A percentile compares a stretch with the other conserved stretches of the same genome.
These are phyloP conservation scores for Batkoa obscura DNA, from an alignment of 371 early-diverging fungal species.

Conservation along the genomic window DNA sequence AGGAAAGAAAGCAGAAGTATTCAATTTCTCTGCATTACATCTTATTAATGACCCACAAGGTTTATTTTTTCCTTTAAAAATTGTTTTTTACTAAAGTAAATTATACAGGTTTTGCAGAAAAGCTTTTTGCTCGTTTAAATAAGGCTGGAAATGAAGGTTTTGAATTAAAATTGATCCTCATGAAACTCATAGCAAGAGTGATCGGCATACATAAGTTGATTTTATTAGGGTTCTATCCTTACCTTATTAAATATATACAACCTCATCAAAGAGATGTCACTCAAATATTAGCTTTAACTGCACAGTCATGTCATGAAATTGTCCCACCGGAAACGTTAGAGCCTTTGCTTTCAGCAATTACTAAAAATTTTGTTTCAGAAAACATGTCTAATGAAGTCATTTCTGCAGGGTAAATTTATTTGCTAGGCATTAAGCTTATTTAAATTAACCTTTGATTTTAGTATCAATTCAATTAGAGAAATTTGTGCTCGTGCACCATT, in stretches of 20 bases:
- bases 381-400: constrained; percentile 82
- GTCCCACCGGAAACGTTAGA: constrained; percentile 82
- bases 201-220: constrained; percentile 88
- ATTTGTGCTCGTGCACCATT: constrained; percentile 77
- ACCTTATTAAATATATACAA: constrained; percentile 69
- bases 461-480: constrained; percentile 82
- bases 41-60: constrained; percentile 89
- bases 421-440: background rate
- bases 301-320: constrained; percentile 78
- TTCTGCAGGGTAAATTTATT: constrained; percentile 42
- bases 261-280: constrained; percentile 89
- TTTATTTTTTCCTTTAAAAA: constrained; percentile 6
- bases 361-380: constrained; percentile 87
- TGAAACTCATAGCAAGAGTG: constrained; percentile 83
- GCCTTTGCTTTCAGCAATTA: constrained; percentile 67
- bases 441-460: background rate
- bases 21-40: constrained; percentile 85
- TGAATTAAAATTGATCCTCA: constrained; percentile 69
- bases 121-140: constrained; percentile 56
- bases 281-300: constrained; percentile 69
- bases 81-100: background rate
- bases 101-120: constrained; percentile 56
- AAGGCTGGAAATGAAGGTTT: constrained; percentile 48
- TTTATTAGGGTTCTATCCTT: constrained; percentile 71
- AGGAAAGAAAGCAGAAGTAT: constrained; percentile 44